A percentile compares a stretch with the other conserved stretches of the same genome.
These are phyloP conservation scores for Claviceps spartinae DNA, from an alignment of 2,329 filamentous ascomycete genomes.

Conservation along the genomic window DNA sequence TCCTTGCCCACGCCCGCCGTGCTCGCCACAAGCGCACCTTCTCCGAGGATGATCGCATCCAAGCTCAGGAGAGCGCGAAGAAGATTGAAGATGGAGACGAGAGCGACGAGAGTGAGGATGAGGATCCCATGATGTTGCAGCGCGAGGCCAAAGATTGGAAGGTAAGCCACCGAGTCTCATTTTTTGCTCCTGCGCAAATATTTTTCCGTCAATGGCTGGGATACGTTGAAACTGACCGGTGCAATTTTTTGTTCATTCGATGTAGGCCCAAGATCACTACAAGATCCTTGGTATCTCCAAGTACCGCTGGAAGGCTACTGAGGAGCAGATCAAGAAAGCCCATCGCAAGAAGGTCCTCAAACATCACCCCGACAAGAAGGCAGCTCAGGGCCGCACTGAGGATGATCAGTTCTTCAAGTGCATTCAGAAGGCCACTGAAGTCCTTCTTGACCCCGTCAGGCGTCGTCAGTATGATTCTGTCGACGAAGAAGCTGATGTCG, in stretches of 20 bases:
- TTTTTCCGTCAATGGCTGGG: background rate
- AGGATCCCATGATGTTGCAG: constrained; percentile 84
- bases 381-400: constrained; percentile 71
- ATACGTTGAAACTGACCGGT: background rate
- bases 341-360: constrained; percentile 99
- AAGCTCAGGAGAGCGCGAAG: constrained; percentile 88
- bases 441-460: constrained; percentile 82
- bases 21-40: constrained; percentile 95
- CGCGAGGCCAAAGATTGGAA: constrained; percentile 99
- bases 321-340: constrained; percentile 97
- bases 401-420: constrained; percentile 99
- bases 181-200: no score
- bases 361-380: constrained; percentile 98
- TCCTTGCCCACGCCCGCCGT: constrained; percentile 91
- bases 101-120: constrained; percentile 82
- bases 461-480: constrained; percentile 94
- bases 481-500: constrained; percentile 83
- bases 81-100: constrained; percentile 86
- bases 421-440: constrained; percentile 94
- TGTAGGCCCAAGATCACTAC: constrained; percentile 87
- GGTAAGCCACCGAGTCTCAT: constrained; percentile 36
- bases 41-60: constrained; percentile 94
- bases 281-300: constrained; percentile 86
- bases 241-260: background rate
- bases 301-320: constrained; percentile 83